A percentile compares a stretch with the other conserved stretches of the same genome.
These are phyloP conservation scores for Plasmodium sp. DNA, from an alignment of 169 alveolate genomes.

Conservation along the genomic window DNA sequence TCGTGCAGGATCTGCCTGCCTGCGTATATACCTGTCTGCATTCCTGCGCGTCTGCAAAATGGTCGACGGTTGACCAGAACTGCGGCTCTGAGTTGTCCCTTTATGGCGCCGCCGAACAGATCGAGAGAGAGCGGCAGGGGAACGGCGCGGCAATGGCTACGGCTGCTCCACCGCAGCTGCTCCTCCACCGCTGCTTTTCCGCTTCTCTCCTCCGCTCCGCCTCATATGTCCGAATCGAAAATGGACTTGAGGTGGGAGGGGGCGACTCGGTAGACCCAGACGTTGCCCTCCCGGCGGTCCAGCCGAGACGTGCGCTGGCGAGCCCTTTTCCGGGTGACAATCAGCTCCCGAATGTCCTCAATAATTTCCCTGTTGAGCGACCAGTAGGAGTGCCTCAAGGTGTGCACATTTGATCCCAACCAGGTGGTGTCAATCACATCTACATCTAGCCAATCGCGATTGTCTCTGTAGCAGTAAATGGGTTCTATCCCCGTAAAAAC, in stretches of 20 bases:
- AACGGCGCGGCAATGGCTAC: neutral
- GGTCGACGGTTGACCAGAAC: neutral
- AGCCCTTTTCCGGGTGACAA: conserved; percentile 88
- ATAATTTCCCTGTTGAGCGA: conserved; percentile 84
- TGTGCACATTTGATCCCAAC: conserved; percentile 81
- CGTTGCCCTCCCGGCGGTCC: conserved; percentile 87
- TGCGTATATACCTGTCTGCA: neutral
- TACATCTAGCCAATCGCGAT: conserved; percentile 86
- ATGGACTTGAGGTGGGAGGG: conserved; percentile 83
- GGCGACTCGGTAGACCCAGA: conserved; percentile 89
- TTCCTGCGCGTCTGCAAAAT: neutral
- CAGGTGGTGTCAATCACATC: conserved; percentile 90
- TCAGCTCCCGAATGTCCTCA: conserved; percentile 88
- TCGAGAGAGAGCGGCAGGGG: neutral
- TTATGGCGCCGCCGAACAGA: neutral
- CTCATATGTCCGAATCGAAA: conserved; percentile 75
- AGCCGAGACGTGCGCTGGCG: conserved; percentile 84
- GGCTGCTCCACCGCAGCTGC: neutral
- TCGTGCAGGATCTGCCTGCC: neutral
- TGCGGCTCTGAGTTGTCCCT: neutral
- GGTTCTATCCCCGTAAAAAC: conserved; percentile 76
- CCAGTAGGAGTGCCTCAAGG: conserved; percentile 83
- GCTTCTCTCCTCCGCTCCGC: neutral
- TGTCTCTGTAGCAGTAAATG: conserved; percentile 28
- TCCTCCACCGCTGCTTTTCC: neutral